Evolutionary conservation across 177 flowering plant genomes (phyloP), one percentile per base, ranked within the genome.

Genomic region (Vitis hybrid): DNA sequence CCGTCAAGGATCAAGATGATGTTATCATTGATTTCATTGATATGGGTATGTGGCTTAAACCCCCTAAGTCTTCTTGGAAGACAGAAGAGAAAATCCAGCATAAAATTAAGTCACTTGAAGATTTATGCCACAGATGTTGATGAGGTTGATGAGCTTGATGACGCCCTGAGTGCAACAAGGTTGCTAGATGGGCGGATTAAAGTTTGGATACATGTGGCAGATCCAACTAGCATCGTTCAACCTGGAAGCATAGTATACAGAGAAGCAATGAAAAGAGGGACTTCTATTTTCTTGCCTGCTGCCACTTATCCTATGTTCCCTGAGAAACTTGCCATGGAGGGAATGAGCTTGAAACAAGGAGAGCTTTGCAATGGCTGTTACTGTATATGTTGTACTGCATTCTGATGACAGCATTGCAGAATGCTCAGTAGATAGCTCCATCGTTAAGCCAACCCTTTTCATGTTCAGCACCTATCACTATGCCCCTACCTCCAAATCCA

Each of bases 101-200:
- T 18, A 18, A 18, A 18, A 18, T 18, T 18, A 1, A 18, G 19
- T 55, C 79, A 86, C 78, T 78, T 95, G 81, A 95, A 95, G 86
- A 96, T 95, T 66, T 95, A 95, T 82, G 98, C 99, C 61, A 91
- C 93, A 75, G 98, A 95, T 82, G 99, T 95, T 68, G 98, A 95
- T 80, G 99, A 95, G 80, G 99, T 97, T 76, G 99, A 95, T 85
- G 99, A 95, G 98, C 97, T 95, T 76, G 99, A 95, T 84, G 99
- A 95, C 87, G 99, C 99, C 18, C 75, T 95, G 65, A 93, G 99
- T 86, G 97, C 97, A 68, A 78, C 81, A 53, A 87, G 87, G 79
- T 76, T 95, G 79, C 90, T 84, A 76, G 99, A 95, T 87, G 98
- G 97, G 31, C 86, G 93, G 66, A 88, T 90, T 59, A 91, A 84